These are phyloP conservation scores for Saitozyma sp. DNA, from an alignment of 768 basidiomycete species.

Conservation along the genomic window DNA sequence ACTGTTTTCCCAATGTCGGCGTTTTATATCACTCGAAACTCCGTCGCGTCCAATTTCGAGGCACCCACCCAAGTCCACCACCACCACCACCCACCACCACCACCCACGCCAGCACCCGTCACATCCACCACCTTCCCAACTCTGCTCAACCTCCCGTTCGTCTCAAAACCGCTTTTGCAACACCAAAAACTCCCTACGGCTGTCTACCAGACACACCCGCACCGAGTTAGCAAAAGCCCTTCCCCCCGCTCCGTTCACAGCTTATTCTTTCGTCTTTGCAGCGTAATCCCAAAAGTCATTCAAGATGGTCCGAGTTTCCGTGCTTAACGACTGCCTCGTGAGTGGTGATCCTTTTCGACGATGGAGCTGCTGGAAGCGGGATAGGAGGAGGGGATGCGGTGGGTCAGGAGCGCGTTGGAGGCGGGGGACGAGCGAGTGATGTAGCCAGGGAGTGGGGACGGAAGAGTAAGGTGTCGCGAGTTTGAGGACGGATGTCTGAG, in stretches of 20 bases:
- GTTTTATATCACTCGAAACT: too few species aligned
- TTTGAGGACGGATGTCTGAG: background rate
- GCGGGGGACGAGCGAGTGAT: too few species aligned
- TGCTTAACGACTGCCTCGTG: conserved; percentile 54
- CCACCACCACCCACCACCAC: too few species aligned
- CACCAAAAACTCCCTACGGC: conserved; percentile 47
- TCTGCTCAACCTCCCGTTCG: background rate
- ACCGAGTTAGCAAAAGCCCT: conserved; percentile 42
- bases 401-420: background rate
- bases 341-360: conserved; percentile 13
- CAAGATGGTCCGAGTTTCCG: conserved; percentile 57
- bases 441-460: too few species aligned
- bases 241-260: conserved; percentile 14
- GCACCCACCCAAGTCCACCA: background rate
- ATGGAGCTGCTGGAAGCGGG: background rate
- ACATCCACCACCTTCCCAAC: background rate
- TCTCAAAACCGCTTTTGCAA: conserved; percentile 7
- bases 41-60: background rate
- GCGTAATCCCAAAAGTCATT: conserved; percentile 18
- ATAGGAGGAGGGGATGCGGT: background rate
- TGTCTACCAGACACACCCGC: conserved; percentile 50
- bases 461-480: too few species aligned
- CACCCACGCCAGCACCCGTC: too few species aligned
- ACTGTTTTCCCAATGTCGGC: too few species aligned
- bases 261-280: conserved; percentile 11